These are phyloP conservation scores for Diospyros lotus DNA, from an alignment of 148 eudicot species.

Conservation along the genomic window DNA sequence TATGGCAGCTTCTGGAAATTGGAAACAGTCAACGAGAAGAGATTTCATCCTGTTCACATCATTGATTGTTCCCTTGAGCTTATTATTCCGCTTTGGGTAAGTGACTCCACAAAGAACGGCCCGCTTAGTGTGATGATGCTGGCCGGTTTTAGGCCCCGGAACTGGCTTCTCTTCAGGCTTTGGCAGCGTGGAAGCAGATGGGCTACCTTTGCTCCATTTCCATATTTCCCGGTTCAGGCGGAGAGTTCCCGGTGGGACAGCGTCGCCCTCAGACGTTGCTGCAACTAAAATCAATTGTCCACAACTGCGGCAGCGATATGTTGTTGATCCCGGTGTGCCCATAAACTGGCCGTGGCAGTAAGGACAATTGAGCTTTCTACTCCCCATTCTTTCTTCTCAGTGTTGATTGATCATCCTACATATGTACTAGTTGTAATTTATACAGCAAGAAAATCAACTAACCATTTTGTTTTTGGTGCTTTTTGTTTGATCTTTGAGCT, in stretches of 20 bases:
- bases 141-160: conserved; percentile 14
- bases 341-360: no score
- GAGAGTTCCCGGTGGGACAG: background rate
- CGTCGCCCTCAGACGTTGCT: background rate
- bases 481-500: no score
- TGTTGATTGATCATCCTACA: no score
- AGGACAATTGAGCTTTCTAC: no score
- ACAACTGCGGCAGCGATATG: no score
- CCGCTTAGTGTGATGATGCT: background rate
- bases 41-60: conserved; percentile 48
- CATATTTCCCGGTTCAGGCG: background rate
- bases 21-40: conserved; percentile 33
- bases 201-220: background rate
- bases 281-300: no score
- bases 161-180: conserved; percentile 1
- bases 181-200: background rate
- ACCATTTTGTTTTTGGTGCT: no score
- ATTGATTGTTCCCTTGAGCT: conserved; percentile 52
- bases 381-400: no score
- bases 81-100: conserved; percentile 41
- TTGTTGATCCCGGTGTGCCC: no score
- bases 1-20: conserved; percentile 38
- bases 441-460: no score
- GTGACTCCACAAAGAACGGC: conserved; percentile 56
- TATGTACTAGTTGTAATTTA: no score